Evolutionary conservation across 495 filamentous ascomycete species (phyloP), one percentile per base, ranked within the genome.

Genomic region (Aspergillus sparsus): DNA sequence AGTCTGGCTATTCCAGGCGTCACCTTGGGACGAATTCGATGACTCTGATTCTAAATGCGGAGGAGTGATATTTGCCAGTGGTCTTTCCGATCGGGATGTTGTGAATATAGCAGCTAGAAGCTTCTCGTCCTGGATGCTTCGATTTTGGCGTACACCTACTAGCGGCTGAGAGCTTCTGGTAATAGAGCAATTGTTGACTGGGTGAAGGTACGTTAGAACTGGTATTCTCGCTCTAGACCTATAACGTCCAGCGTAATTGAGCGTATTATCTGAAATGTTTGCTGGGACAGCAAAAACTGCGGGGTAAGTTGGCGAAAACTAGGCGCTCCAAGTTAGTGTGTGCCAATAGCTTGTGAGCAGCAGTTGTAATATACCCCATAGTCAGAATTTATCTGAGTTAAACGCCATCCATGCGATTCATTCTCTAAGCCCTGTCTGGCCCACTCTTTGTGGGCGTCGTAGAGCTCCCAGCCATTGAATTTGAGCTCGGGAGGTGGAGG

Each of bases 231-330:
- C 85, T 51, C 91, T 83, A 0, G 94, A 98, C 36, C 94, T 88
- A 74, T 93, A 98, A 58, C 82, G 80, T 60, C 89, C 89, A 10
- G 93, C 95, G 68, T 99, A 97, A 61, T 96, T 96, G 55, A 99
- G 84, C 46, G 92, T 92, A 64, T 93, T 98, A 74, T 99, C 94
- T 42, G 94, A 98, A 64, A 99, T 95, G 49, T 84, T 82, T 34
- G 87, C 85, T 18, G 94, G 94, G 15, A 98, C 91, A 31, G 85
- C 85, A 11, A 99, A 82, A 18, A 96, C 62, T 1, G 87, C 86
- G 37, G 94, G 94, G 71, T 99, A 99, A n/a, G 95, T 99, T 11
- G 90, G 87, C 33, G 92, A 96, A 68, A 97, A 98, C 86, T 90
- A 58, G 35, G 67, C 7, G n/a, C 36, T 44, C 13, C 6, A 53